Conservation (phyloP, 306 rosid species). For the Biancaea sappan region DNA sequence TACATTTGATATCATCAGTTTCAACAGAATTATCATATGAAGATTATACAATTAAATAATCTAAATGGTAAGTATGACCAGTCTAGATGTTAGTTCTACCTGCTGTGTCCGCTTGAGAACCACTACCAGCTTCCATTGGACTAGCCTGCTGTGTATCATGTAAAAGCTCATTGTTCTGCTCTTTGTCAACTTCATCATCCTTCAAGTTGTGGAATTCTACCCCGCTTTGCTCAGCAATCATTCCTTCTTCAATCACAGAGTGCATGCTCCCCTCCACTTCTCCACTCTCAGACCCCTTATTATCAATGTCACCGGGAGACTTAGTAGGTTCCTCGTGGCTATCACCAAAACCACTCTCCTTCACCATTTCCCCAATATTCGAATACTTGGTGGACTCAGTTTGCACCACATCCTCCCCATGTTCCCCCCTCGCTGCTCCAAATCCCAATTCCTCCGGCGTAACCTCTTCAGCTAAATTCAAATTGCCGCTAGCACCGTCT, state of each 20-base stretch:
- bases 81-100: slow-evolving; percentile 13
- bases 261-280: slow-evolving; percentile 28
- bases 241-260: slow-evolving; percentile 23
- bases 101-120: slow-evolving; percentile 17
- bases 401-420: slow-evolving; percentile 19
- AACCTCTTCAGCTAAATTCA: slow-evolving; percentile 27
- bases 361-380: slow-evolving; percentile 28
- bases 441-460: slow-evolving; percentile 30
- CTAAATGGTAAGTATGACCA: slow-evolving; percentile 14
- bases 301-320: slow-evolving; percentile 27
- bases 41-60: slow-evolving; percentile 33
- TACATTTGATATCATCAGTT: slow-evolving; percentile 29
- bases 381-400: neutral
- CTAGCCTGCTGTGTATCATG: slow-evolving; percentile 8
- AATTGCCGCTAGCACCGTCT: slow-evolving; percentile 25
- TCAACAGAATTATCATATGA: slow-evolving; percentile 28
- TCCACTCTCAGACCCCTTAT: slow-evolving; percentile 23
- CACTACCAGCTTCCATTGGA: slow-evolving; percentile 22
- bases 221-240: slow-evolving; percentile 21
- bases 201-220: slow-evolving; percentile 27
- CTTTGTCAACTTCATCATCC: slow-evolving; percentile 30
- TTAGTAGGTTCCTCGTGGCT: slow-evolving; percentile 37
- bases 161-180: slow-evolving; percentile 25
- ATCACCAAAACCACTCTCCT: slow-evolving; percentile 46
- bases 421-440: slow-evolving; percentile 27